Evolutionary conservation across 257 asterid genomes (phyloP), one percentile per base, ranked within the genome.

Genomic region (Eucommia ulmoides): DNA sequence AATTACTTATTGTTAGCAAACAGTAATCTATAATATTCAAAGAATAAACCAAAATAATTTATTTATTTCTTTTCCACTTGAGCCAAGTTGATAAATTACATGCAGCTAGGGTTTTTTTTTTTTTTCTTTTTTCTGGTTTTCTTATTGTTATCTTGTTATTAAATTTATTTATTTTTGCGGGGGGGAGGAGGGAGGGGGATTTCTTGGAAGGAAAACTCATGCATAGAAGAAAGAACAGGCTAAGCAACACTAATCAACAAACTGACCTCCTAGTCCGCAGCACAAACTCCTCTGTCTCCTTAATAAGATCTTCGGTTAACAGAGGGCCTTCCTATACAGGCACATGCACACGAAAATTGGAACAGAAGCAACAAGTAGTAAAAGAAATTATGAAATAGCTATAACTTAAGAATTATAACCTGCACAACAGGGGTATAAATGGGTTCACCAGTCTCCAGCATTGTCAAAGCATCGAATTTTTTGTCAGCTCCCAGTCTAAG

Each of bases 221-320:
- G n/a, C n/a, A n/a, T n/a, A n/a, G n/a, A n/a, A n/a, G n/a, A n/a
- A n/a, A n/a, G n/a, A n/a, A 7, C 12, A 29, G 38, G 38, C 12
- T 29, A 29, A 29, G 12, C 19, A 16, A 21, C 19, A 42, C 3
- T 16, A 15, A 42, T 16, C 20, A 42, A 15, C 2, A 42, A 0
- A 42, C 86, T 69, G 56, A 89, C 98, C 98, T 91, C 60, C 98
- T 95, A 44, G 98, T 91, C 58, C 98, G 80, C 24, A 83, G 79
- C 60, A 91, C 96, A 64, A 91, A 86, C 72, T 91, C 98, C 74
- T 91, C 98, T 15, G 96, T 91, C 72, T 91, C 98, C 76, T 79
- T 91, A 52, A 91, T 77, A 58, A 86, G 76, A 70, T 91, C 98
- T 79, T 86, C 98, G 33, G 98, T 91, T 54, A 91, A 68, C 71